Evolutionary conservation across 108 stramenopile species (phyloP), one percentile per base, ranked within the genome.

Genomic region (Conticribra weissflogii): DNA sequence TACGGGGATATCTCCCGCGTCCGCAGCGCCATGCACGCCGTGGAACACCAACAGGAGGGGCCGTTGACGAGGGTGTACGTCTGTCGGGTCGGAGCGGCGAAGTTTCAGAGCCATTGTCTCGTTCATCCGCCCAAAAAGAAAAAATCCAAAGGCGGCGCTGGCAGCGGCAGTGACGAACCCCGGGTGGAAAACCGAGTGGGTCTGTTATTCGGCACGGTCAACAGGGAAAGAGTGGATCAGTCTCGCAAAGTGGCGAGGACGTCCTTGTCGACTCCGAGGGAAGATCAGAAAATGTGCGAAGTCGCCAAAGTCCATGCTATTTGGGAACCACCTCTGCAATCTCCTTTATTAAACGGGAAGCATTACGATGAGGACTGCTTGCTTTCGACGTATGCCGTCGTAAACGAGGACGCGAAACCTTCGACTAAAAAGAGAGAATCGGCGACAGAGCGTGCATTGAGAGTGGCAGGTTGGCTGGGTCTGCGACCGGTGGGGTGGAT

Each of bases 281-380:
- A 84, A 4, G 83, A 80, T 30, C 34, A 77, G 15, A 85, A 87
- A 33, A 90, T 82, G 68, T 91, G 93, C 64, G 66, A 77, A n/a
- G 90, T 88, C 0, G 88, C 86, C n/a, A 91, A 89, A 70, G 89
- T 94, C 12, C 90, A 94, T 57, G 89, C 90, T n/a, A 50, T 89
- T 15, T 88, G 86, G 87, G 86, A 89, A 60, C 92, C 88, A 34
- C 76, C 85, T 0, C 19, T 46, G 71, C 84, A 81, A 71, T 69
- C 62, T 30, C 74, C 78, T 3, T 49, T 32, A 48, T n/a, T 62
- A n/a, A 52, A 74, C 7, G 77, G 74, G 49, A 63, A 23, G 55
- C 68, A 67, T 45, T 76, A 74, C 31, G 69, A 76, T 50, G 71
- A 65, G 27, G 19, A 47, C 17, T 62, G 64, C 48, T 66, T 74